These are phyloP conservation scores for Auricularia heimuer DNA, from an alignment of 768 basidiomycete species.

Conservation along the genomic window DNA sequence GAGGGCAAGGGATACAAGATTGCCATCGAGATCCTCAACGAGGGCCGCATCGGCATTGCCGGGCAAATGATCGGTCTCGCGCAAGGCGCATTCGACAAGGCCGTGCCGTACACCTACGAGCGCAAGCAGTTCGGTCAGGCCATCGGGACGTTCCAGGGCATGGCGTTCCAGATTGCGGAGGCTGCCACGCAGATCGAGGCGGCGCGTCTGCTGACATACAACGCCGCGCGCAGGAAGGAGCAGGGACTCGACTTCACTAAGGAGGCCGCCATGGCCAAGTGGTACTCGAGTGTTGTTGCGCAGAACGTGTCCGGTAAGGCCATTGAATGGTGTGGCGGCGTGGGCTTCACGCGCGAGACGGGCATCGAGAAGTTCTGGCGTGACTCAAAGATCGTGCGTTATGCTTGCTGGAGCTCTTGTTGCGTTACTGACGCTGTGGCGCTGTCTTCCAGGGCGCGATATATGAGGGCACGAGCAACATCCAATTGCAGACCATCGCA, in stretches of 20 bases:
- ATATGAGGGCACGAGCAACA: constrained; percentile 95
- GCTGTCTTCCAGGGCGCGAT: constrained; percentile 57
- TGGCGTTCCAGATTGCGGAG: constrained; percentile 90
- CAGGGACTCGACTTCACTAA: constrained; percentile 78
- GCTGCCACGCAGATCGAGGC: constrained; percentile 85
- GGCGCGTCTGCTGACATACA: constrained; percentile 88
- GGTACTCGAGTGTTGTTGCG: constrained; percentile 80
- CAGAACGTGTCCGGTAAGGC: constrained; percentile 80
- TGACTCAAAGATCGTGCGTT: constrained; percentile 87
- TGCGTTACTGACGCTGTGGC: background rate
- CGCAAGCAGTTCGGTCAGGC: constrained; percentile 92
- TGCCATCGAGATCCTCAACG: constrained; percentile 94
- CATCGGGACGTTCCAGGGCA: constrained; percentile 90
- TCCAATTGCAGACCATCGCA: constrained; percentile 93
- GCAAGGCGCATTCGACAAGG: constrained; percentile 92
- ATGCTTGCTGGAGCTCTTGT: background rate
- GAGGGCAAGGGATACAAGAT: constrained; percentile 93
- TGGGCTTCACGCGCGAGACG: constrained; percentile 87
- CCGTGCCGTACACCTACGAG: constrained; percentile 91
- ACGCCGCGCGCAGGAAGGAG: constrained; percentile 91
- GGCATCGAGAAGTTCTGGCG: constrained; percentile 96
- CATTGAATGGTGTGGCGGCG: constrained; percentile 94
- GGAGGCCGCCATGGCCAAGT: constrained; percentile 98
- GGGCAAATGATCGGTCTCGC: constrained; percentile 98
- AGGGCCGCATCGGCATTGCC: constrained; percentile 95